phyloP scores from a whole-genome alignment of 805 yeast genomes.

The Diddensiella transvaalensis region DNA sequence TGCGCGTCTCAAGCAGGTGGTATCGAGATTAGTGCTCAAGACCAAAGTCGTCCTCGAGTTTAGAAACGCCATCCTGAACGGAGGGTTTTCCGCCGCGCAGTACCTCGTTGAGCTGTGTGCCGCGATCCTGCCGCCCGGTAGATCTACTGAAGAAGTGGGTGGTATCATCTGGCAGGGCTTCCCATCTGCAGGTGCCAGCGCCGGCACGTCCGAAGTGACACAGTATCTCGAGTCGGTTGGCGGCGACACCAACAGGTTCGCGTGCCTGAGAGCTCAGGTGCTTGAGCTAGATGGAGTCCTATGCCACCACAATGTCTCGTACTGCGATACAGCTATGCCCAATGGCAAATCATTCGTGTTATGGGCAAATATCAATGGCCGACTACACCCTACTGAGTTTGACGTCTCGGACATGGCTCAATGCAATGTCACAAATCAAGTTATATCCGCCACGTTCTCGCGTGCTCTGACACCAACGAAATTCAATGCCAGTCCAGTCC shows the following conservation, averaged over 20 bases:
- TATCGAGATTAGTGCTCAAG: neutral
- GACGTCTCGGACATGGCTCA: neutral
- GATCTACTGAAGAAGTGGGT: neutral
- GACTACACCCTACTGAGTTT: too few relatives aligned
- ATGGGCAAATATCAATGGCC: too few relatives aligned
- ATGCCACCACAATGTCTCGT: too few relatives aligned
- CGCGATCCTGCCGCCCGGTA: neutral
- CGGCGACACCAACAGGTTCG: too few relatives aligned
- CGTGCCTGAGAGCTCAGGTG: too few relatives aligned
- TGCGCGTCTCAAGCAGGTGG: neutral
- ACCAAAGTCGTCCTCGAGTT: neutral
- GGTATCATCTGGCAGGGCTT: neutral
- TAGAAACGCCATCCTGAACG: neutral
- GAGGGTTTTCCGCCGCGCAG: neutral
- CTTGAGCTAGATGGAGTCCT: too few relatives aligned
- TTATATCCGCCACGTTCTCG: neutral
- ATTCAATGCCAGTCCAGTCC: neutral
- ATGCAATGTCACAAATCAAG: neutral
- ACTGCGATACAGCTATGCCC: too few relatives aligned
- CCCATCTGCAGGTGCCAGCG: neutral
- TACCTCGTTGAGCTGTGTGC: neutral
- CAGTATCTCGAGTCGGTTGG: neutral
- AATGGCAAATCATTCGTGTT: too few relatives aligned
- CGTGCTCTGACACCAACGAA: neutral
- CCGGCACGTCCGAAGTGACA: neutral